Base-by-base conservation (phyloP, 768 basidiomycete species). In the Agrocybe pediades region DNA sequence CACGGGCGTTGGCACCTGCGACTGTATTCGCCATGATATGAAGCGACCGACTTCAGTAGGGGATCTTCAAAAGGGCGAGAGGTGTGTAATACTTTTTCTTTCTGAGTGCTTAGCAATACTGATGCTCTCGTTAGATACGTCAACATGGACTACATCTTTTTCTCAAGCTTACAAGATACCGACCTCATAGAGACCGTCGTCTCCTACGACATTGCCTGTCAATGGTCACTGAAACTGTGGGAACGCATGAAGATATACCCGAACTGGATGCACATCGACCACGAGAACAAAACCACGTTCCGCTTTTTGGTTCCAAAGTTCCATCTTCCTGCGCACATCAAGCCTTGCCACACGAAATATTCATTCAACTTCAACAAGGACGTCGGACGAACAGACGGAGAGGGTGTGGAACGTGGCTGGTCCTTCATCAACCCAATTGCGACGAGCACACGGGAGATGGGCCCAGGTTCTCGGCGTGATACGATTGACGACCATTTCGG, bases 11-110 rank as follows among this genome's bases (percentile, higher is more conserved):
- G 62, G 51, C 6, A 6, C 60, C 0, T 51, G 51, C 0, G 25
- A 60, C 1, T 63, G 65, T 42, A 53, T 62, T 11, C 20, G 62
- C 1, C 65, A 66, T 50, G 21, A 29, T 13, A 25, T 65, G 8
- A 41, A 62, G 5, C 51, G 58, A 2, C 49, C 42, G 26, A 59
- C 60, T 49, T 59, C 62, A 1, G 57, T 54, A 0, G 66, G 60
- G 1, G 65, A 68, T 49, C 40, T 66, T 13, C 61, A 63, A 26
- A 66, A 65, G 43, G 62, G 62, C 1, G 62, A 61, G 46, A 36
- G 36, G 62, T 64, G 41, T 13, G 11, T 36, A 11, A 36, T 5
- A 36, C 13, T 3, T 36, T 13, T 4, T 5, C n/a, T n/a, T 15
- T 36, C 11, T 36, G 5, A 13, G 3, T 36, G 11, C n/a, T 36